Conservation (phyloP, 345 rosid species). For the Mallotus nudiflorus region DNA sequence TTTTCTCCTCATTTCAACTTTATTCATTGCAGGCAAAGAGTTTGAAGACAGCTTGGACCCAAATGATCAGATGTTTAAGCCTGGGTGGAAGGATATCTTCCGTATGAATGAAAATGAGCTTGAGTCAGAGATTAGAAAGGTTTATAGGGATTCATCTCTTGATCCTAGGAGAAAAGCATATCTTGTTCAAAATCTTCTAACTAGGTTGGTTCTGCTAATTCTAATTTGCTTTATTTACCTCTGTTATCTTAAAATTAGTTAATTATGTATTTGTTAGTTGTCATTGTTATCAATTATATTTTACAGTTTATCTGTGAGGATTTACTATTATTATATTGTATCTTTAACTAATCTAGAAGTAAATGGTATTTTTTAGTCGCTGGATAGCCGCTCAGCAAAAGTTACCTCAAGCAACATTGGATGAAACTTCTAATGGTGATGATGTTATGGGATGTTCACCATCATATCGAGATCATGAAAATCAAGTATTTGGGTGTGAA, state of each 20-base stretch:
- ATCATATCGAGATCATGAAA: conserved; percentile 52
- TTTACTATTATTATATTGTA: neutral
- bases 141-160: conserved; percentile 58
- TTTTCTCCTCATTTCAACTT: conserved; percentile 27
- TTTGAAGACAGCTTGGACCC: conserved; percentile 64
- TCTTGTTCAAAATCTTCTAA: conserved; percentile 66
- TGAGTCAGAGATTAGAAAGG: conserved; percentile 69
- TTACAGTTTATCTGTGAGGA: neutral
- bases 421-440: conserved; percentile 43
- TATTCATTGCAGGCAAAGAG: conserved; percentile 42
- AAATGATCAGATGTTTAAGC: conserved; percentile 76
- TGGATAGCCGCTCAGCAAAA: conserved; percentile 79
- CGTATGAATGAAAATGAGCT: conserved; percentile 81
- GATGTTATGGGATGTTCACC: conserved; percentile 42
- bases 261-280: neutral
- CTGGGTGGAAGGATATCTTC: conserved; percentile 95
- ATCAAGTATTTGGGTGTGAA: conserved; percentile 57
- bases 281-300: neutral
- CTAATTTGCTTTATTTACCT: conserved; percentile 4
- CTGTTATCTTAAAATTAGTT: neutral
- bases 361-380: conserved; percentile 41
- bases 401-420: conserved; percentile 35
- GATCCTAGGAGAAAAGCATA: conserved; percentile 71
- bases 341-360: neutral
- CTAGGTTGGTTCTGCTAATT: conserved; percentile 44